Evolutionary conservation across 2,329 filamentous ascomycete genomes (phyloP).

Genomic region (Domatiomyces globalis): DNA sequence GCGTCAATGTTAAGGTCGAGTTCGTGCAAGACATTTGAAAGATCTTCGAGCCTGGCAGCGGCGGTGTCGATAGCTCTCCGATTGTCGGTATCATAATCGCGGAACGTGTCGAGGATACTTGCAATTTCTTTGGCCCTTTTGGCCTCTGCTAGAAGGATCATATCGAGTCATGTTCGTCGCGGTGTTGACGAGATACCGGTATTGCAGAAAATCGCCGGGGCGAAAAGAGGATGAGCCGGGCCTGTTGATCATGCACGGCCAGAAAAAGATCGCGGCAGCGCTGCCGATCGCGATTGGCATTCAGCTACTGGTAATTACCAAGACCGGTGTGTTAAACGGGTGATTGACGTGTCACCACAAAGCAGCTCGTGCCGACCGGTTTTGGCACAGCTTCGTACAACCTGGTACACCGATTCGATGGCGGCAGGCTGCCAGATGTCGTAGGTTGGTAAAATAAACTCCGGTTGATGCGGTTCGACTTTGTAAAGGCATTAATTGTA

Average conservation of each 20-base stretch:
- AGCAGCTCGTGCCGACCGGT: neutral
- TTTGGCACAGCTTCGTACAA: neutral
- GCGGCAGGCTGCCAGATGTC: neutral
- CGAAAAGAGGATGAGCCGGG: neutral
- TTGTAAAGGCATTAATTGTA: slow-evolving; percentile 1
- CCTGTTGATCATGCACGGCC: neutral
- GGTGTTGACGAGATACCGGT: slow-evolving; percentile 1
- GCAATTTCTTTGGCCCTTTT: slow-evolving; percentile 40
- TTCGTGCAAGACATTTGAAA: slow-evolving; percentile 37
- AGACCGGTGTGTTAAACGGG: neutral
- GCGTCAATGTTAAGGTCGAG: slow-evolving; percentile 33
- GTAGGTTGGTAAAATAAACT: neutral
- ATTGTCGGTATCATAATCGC: slow-evolving; percentile 36
- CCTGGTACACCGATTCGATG: neutral
- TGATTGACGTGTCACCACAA: neutral
- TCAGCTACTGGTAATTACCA: neutral
- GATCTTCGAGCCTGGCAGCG: slow-evolving; percentile 41
- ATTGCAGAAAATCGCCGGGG: neutral
- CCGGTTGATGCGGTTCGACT: neutral
- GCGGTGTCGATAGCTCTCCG: slow-evolving; percentile 39
- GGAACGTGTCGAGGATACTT: slow-evolving; percentile 36
- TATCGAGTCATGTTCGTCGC: slow-evolving; percentile 18
- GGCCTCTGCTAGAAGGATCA: slow-evolving; percentile 31
- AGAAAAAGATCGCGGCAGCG: neutral
- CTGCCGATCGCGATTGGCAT: slow-evolving; percentile 4